Evolutionary conservation across 2,329 filamentous ascomycete species (phyloP).

Genomic region (Dothideomycetes sp.): DNA sequence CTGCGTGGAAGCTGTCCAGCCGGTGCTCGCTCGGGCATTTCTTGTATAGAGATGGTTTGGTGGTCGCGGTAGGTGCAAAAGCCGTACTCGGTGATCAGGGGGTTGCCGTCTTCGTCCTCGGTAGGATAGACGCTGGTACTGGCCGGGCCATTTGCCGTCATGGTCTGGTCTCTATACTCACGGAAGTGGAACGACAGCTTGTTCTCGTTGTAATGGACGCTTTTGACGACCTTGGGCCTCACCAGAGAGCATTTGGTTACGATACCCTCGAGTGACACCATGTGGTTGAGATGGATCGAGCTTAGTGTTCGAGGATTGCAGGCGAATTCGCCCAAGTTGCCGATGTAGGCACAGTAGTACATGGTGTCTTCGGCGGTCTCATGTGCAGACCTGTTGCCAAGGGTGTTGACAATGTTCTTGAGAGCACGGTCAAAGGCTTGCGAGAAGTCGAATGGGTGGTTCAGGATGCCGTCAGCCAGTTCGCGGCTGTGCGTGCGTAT

Average conservation of each 20-base stretch:
- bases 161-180: conserved; percentile 93
- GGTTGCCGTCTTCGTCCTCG: conserved; percentile 86
- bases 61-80: conserved; percentile 94
- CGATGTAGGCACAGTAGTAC: conserved; percentile 96
- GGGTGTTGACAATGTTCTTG: conserved; percentile 73
- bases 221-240: conserved; percentile 93
- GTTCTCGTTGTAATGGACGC: conserved; percentile 87
- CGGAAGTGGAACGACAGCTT: conserved; percentile 79
- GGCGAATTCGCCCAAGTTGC: conserved; percentile 87
- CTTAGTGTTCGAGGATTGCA: conserved; percentile 91
- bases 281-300: conserved; percentile 82
- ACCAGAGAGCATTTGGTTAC: conserved; percentile 94
- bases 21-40: conserved; percentile 95
- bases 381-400: conserved; percentile 63
- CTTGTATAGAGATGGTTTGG: conserved; percentile 95
- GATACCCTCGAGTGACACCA: conserved; percentile 96
- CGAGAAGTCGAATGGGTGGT: conserved; percentile 77
- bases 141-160: conserved; percentile 76
- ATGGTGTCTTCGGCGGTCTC: conserved; percentile 65
- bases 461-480: conserved; percentile 68
- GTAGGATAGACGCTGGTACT: conserved; percentile 90
- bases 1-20: conserved; percentile 90
- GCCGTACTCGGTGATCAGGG: conserved; percentile 89
- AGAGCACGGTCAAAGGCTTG: conserved; percentile 84
- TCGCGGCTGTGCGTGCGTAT: conserved; percentile 78